Base-by-base conservation (phyloP, 768 basidiomycete species). In the Pulveroboletus sp. region DNA sequence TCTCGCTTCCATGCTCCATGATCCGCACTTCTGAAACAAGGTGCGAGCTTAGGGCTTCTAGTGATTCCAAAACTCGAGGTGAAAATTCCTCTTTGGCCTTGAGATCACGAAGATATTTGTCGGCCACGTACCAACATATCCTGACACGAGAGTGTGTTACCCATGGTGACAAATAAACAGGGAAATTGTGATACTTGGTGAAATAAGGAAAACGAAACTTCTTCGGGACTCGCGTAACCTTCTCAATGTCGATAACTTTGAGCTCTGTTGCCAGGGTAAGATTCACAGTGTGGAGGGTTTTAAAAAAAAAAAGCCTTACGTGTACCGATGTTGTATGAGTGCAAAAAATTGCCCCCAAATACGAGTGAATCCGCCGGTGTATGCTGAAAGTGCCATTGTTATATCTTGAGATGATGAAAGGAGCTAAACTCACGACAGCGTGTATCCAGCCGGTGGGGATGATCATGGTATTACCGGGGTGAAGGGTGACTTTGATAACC, bases 401-500 rank as follows among this genome's bases (percentile, higher is more conserved):
- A 46, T 6, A 47, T 38, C 46, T 17, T 35, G 13, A 21, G 18
- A 45, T 14, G 6, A 38, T 31, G 11, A 45, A 45, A 31, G 38
- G 32, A 28, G 42, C 33, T 4, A 43, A 42, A 71, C 87, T 66
- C 65, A 95, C 93, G 36, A 99, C 95, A 10, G 93, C 92, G 64
- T 99, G 95, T 51, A 98, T 97, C 89, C 95, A 99, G 0, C 95
- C 95, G 1, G 92, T 85, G 2, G 95, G 93, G 46, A 96, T 94
- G 42, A 94, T 89, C 86, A 93, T 89, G 5, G 90, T 93, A 57
- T 92, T 90, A 8, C 90, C 91, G 24, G 77, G 73, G 18, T 73
- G 70, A 49, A 94, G 69, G 54, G 86, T 83, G 9, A 94, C 84
- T 64, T 88, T 93, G 63, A 82, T 80, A 8, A 99, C 96, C 56